Base-by-base conservation (phyloP, 495 filamentous ascomycete genomes). In the Tuber umbilicatum region DNA sequence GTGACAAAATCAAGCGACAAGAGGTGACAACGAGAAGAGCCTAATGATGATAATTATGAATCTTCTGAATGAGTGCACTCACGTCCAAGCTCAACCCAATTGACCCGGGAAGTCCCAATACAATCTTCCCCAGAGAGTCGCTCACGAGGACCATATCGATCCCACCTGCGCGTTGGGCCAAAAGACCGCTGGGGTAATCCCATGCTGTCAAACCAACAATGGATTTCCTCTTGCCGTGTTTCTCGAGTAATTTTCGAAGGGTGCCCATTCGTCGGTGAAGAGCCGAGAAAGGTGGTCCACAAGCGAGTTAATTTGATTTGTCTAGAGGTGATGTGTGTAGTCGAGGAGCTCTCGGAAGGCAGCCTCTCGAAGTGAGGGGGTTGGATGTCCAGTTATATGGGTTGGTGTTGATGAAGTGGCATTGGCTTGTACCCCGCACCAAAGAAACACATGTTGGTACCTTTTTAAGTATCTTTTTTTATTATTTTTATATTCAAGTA, bases 81-180 rank as follows among this genome's bases (percentile, higher is more conserved):
- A 79, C 77, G 73, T 79, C 88, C 78, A 92, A 84, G 42, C 87
- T 74, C 17, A 92, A 85, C 78, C 91, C 91, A 74, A 88, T 90
- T 19, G 90, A 91, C 81, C 91, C 91, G 68, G 95, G 89, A 92
- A 98, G 92, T 19, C 96, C 96, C 68, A 99, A 84, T 16, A 94
- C 93, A 1, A 99, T 94, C 94, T 98, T 99, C 37, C 95, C 96
- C 78, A 99, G 85, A 80, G 94, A 97, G 85, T 99, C 96, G 50
- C 96, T 95, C 7, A 98, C 94, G 19, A 98, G 88, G 60, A 98
- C 85, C 74, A 97, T 89, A 79, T 99, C 96, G 88, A 99, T 94
- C 2, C 91, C 90, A 12, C 96, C 94, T 9, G 94, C 93, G 50
- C 88, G 87, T 82, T 98, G 95, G 71, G 95, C 96, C 43, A 94